Conservation (phyloP, 2,329 filamentous ascomycete species). For the Colletotrichum trifolii region DNA sequence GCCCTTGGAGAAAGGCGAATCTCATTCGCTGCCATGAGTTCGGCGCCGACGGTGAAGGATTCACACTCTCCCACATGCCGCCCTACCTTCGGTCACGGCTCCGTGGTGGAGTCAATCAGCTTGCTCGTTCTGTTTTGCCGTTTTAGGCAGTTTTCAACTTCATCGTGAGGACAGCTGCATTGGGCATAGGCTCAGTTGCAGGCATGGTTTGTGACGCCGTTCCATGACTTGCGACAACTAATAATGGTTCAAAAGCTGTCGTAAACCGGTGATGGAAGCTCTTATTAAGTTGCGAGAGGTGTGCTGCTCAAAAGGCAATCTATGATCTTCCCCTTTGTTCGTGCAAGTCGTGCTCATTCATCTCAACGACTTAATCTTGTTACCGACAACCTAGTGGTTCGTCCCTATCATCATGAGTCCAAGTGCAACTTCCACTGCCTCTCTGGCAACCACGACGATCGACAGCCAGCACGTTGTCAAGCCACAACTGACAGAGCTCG, state of each 20-base stretch:
- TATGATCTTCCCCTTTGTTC: too few species aligned
- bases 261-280: too few species aligned
- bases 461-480: conserved; percentile 37
- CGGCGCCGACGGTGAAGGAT: not conserved
- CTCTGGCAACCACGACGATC: not conserved
- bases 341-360: too few species aligned
- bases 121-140: conserved; percentile 11
- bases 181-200: too few species aligned
- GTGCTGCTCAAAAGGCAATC: too few species aligned
- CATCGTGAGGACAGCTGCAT: not conserved
- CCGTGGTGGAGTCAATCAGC: not conserved
- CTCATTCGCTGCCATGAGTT: not conserved
- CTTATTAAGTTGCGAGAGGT: too few species aligned
- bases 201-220: too few species aligned
- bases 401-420: not conserved
- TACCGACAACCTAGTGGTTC: too few species aligned
- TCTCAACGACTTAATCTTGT: too few species aligned
- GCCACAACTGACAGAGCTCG: conserved; percentile 64
- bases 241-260: too few species aligned
- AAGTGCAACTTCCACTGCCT: not conserved
- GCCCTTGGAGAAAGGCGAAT: not conserved
- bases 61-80: not conserved
- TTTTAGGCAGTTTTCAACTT: not conserved
- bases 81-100: conserved; percentile 5
- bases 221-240: too few species aligned